Conservation (phyloP, 805 yeast genomes). For the Myxozyma mucilagina region DNA sequence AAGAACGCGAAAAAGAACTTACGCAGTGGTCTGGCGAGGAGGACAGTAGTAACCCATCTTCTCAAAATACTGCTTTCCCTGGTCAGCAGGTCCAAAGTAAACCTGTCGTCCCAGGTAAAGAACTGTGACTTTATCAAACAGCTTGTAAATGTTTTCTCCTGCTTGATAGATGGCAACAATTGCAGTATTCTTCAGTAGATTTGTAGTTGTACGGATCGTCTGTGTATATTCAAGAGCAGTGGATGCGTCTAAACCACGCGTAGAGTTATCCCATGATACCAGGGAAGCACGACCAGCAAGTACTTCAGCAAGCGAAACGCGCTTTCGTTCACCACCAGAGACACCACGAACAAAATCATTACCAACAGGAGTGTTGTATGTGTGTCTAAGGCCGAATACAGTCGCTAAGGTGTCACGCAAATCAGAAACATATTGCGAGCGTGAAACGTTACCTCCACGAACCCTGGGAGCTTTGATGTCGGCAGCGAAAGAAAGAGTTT, state of each 20-base stretch:
- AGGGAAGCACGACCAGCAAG: conserved; percentile 48
- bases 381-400: conserved; percentile 46
- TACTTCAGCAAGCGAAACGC: conserved; percentile 58
- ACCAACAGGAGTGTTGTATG: conserved; percentile 47
- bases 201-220: conserved; percentile 57
- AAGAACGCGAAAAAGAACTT: neutral
- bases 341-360: conserved; percentile 57
- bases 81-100: conserved; percentile 50
- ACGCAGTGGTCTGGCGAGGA: conserved; percentile 62
- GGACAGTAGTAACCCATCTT: conserved; percentile 61
- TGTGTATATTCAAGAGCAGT: conserved; percentile 64
- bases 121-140: conserved; percentile 55
- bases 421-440: conserved; percentile 62
- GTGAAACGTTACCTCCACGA: conserved; percentile 51
- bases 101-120: conserved; percentile 59
- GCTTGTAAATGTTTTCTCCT: conserved; percentile 53
- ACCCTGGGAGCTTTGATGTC: conserved; percentile 64
- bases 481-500: conserved; percentile 70
- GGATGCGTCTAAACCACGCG: conserved; percentile 70
- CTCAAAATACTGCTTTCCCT: conserved; percentile 52
- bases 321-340: conserved; percentile 59
- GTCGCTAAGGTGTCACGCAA: conserved; percentile 71
- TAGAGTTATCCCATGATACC: conserved; percentile 68
- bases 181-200: conserved; percentile 50
- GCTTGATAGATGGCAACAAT: conserved; percentile 64